phyloP scores from a whole-genome alignment of 495 filamentous ascomycete genomes.

The Neurospora sp. region DNA sequence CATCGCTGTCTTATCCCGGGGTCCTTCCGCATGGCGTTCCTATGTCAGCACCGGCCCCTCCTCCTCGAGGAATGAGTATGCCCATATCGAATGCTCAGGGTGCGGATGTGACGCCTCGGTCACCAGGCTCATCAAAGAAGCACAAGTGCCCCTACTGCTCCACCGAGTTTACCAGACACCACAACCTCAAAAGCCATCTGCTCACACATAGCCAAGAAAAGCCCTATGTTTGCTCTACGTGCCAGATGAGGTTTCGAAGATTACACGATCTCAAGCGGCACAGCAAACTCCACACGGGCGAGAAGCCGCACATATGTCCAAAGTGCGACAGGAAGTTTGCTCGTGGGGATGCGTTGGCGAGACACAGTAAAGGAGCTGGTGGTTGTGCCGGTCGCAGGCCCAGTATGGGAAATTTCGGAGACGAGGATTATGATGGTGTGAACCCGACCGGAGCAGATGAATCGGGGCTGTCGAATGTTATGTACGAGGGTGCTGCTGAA shows the following conservation, averaged over 20 bases:
- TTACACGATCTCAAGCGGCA: slow-evolving; percentile 95
- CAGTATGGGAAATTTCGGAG: slow-evolving; percentile 78
- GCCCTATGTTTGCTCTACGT: slow-evolving; percentile 83
- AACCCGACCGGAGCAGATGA: slow-evolving; percentile 51
- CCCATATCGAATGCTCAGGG: slow-evolving; percentile 57
- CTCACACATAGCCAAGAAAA: slow-evolving; percentile 98
- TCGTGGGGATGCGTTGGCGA: slow-evolving; percentile 84
- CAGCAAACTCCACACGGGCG: slow-evolving; percentile 91
- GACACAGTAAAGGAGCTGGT: slow-evolving; percentile 92
- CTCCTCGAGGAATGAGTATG: slow-evolving; percentile 62
- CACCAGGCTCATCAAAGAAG: slow-evolving; percentile 65
- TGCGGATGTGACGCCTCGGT: slow-evolving; percentile 24
- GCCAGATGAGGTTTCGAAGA: slow-evolving; percentile 79
- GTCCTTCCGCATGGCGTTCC: slow-evolving; percentile 22
- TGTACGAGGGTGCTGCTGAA: slow-evolving; percentile 53
- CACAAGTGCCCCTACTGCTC: slow-evolving; percentile 95
- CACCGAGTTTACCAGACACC: slow-evolving; percentile 93
- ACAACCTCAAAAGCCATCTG: slow-evolving; percentile 98
- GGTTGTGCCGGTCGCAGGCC: slow-evolving; percentile 85
- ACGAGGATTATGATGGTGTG: slow-evolving; percentile 56
- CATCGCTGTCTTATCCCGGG: slow-evolving; percentile 36
- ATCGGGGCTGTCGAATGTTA: slow-evolving; percentile 68
- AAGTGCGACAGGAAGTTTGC: slow-evolving; percentile 93
- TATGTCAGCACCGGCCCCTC: slow-evolving; percentile 35
- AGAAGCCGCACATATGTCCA: slow-evolving; percentile 86